Percentiles rank a stretch among this genome's conserved stretches.
These are phyloP conservation scores for Russula ochroleuca DNA, from an alignment of 768 basidiomycete species.

Conservation along the genomic window DNA sequence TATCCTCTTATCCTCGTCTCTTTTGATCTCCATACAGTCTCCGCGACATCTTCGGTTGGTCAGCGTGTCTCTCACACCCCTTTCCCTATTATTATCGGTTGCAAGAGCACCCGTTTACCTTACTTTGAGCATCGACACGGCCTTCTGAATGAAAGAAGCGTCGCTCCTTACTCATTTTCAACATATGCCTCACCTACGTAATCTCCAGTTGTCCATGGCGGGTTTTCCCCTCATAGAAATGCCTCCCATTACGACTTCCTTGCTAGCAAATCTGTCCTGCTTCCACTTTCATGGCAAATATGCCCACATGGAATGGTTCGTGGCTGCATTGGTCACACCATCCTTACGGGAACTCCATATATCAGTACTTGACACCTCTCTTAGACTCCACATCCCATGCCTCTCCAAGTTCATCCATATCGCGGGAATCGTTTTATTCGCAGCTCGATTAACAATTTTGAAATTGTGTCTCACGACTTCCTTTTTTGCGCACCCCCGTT, in stretches of 20 bases:
- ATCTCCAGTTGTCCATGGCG: background rate
- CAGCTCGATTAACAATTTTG: background rate
- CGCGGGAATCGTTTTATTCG: background rate
- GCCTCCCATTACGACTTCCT: background rate
- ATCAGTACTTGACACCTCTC: background rate
- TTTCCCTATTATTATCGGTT: background rate
- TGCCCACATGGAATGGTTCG: background rate
- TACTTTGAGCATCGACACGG: background rate
- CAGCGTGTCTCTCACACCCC: too few relatives aligned
- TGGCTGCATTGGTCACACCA: background rate
- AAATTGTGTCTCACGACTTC: background rate
- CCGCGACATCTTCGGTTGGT: background rate
- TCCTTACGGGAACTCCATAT: background rate
- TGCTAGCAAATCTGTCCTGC: background rate
- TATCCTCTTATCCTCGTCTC: background rate
- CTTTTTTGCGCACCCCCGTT: background rate
- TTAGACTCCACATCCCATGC: background rate
- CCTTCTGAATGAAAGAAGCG: background rate
- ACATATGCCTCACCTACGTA: background rate
- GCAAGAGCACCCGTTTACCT: background rate
- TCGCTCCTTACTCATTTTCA: background rate
- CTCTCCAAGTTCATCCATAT: background rate
- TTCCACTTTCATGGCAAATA: background rate
- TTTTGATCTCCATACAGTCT: background rate
- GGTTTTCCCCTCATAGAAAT: fast-evolving